Percentiles rank a stretch among this genome's conserved stretches.
These are phyloP conservation scores for Saturnispora silvae DNA, from an alignment of 805 yeast genomes.

Conservation along the genomic window DNA sequence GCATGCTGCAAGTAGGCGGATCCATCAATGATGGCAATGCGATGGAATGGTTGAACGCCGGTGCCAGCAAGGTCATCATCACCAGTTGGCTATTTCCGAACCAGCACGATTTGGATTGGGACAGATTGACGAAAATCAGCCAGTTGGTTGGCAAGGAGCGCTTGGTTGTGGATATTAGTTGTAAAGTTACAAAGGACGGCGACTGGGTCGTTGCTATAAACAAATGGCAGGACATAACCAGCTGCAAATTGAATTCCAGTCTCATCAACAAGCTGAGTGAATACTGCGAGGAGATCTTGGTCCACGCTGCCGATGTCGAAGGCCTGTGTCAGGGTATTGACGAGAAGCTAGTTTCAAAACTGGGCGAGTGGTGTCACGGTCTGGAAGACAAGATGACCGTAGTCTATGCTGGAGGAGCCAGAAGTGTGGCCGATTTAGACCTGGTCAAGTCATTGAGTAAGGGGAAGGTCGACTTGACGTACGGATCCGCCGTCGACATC, in stretches of 20 bases:
- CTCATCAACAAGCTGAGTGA: slow-evolving; percentile 43
- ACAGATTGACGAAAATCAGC: slow-evolving; percentile 42
- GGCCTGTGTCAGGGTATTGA: slow-evolving; percentile 94
- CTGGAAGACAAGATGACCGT: slow-evolving; percentile 45
- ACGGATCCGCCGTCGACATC: slow-evolving; percentile 86
- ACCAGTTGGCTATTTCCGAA: slow-evolving; percentile 85
- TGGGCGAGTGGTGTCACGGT: slow-evolving; percentile 57
- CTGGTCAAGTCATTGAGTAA: slow-evolving; percentile 56
- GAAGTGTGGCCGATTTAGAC: slow-evolving; percentile 53
- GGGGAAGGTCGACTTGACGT: slow-evolving; percentile 86
- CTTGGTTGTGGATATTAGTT: slow-evolving; percentile 84
- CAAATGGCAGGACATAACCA: slow-evolving; percentile 90
- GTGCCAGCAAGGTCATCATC: slow-evolving; percentile 82
- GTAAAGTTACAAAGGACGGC: slow-evolving; percentile 36
- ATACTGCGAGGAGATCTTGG: slow-evolving; percentile 77
- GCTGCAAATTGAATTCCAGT: slow-evolving; percentile 40
- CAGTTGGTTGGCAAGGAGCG: slow-evolving; percentile 49
- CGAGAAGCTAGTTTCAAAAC: slow-evolving; percentile 53
- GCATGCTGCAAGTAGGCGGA: slow-evolving; percentile 78
- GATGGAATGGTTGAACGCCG: slow-evolving; percentile 55
- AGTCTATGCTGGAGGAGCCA: slow-evolving; percentile 97
- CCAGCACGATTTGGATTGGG: slow-evolving; percentile 36
- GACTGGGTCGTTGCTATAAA: slow-evolving; percentile 99
- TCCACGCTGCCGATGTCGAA: slow-evolving; percentile 98
- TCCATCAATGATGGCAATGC: slow-evolving; percentile 78